Base-by-base conservation (phyloP, 257 asterid genomes). In the Solanum rostratum region DNA sequence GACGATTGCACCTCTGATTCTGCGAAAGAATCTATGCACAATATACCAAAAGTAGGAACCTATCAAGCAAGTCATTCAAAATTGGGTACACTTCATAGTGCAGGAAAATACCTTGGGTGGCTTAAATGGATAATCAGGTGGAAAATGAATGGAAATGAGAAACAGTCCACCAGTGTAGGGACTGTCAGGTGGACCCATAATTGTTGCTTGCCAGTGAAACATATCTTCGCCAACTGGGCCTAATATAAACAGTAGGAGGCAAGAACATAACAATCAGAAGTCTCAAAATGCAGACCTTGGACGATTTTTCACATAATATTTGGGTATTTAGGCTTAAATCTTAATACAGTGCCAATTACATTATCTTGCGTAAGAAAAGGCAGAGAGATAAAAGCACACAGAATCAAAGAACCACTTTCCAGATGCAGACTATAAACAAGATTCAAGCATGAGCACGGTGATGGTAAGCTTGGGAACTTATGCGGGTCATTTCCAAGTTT, bases 131-230 rank as follows among this genome's bases (percentile, higher is more conserved):
- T 84, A 84, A 71, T 84, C 86, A 13, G 49, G 86, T 20, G 82
- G 86, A 50, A 84, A 71, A 84, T 84, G 73, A 70, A 84, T 84
- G 57, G 86, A 71, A 54, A 84, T 68, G 62, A 54, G 86, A 54
- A 84, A 84, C 41, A 84, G 43, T 37, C 82, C 86, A 55, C 86
- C 82, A 1, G 86, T 18, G 6, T 71, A 84, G 22, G 86, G 86
- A 84, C 86, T 71, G 59, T 84, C 86, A 71, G 86, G 74, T 15
- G 82, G 86, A 54, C 86, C 86, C 70, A 84, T 54, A 50, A 84
- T 54, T 41, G 86, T 84, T 71, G 86, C 85, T 69, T 83, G 68
- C 85, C 85, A 83, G 81, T 83, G 85, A 37, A 69, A 83, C 70
- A 83, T 29, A 46, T 82, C 66, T 19, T 82, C 27, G 29, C 45